Evolutionary conservation across 306 rosid genomes (phyloP), one percentile per base, ranked within the genome.

Genomic region (Ochetophila trinervis): DNA sequence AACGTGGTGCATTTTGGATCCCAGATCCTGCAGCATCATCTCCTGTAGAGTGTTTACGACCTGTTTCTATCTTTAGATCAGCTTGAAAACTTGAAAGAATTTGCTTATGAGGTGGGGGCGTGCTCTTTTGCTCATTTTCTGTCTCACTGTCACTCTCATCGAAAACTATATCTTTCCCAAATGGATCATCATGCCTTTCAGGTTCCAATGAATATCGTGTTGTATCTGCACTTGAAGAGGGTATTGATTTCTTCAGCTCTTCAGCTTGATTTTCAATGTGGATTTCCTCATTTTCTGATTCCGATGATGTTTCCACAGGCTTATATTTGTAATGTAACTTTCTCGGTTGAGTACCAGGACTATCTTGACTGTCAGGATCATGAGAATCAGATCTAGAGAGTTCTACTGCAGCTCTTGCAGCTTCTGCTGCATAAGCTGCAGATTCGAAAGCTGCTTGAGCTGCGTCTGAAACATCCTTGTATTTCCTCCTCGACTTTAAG

Each of bases 381-480:
- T 63, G 76, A 12, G 90, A 37, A 24, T 78, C 86, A 3, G 84
- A 69, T 65, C 91, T 74, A 53, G 90, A 84, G 73, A 92, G 95
- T 62, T 85, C 89, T 63, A 89, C 79, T 7, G 95, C 98, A 62
- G 91, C 92, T 74, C 82, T 83, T 51, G 96, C 98, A 19, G 98
- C 98, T 51, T 74, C 95, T 2, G 96, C 98, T 52, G 96, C 98
- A 69, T 79, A 69, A 69, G 95, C 91, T 23, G 96, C 98, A 5
- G 95, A 89, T 78, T 92, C 91, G 37, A 89, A 92, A 18, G 98
- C 98, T 77, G 96, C 98, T 65, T 92, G 96, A 57, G 98, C 98
- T 60, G 98, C 96, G 62, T 76, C 89, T 19, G 96, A 84, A 42
- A 84, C 98, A 8, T 81, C 93, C 79, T 74, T 89, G 73, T 85